These are phyloP conservation scores for Chlamydomonas applanata DNA, from an alignment of 139 green algal genomes.

Conservation along the genomic window DNA sequence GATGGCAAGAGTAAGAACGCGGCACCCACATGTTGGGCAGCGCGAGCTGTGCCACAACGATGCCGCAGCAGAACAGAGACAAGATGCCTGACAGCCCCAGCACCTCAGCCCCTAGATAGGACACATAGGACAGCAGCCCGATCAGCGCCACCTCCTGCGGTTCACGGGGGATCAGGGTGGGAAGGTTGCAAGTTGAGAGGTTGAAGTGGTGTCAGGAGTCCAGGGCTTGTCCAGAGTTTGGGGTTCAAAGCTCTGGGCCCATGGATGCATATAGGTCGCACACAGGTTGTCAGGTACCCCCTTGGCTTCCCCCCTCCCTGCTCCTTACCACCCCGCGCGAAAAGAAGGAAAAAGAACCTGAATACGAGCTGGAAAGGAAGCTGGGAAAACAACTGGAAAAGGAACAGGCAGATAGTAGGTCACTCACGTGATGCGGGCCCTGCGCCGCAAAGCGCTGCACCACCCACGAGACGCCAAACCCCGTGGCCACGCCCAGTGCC, in stretches of 20 bases:
- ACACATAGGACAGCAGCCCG: slow-evolving; percentile 71
- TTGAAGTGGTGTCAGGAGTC: not conserved
- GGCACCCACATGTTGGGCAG: slow-evolving; percentile 54
- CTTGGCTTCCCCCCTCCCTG: no score
- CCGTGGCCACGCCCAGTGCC: slow-evolving; percentile 26
- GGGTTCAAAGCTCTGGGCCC: no score
- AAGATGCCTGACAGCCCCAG: slow-evolving; percentile 80
- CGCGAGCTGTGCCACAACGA: slow-evolving; percentile 77
- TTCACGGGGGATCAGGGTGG: not conserved
- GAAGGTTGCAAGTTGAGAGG: not conserved
- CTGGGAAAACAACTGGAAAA: not conserved
- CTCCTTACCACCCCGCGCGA: no score
- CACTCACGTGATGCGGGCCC: slow-evolving; percentile 44
- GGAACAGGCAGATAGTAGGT: not conserved
- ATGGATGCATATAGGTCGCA: no score
- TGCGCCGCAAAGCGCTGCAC: slow-evolving; percentile 13
- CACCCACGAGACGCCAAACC: slow-evolving; percentile 33
- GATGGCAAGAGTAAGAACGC: no score
- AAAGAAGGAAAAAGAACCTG: no score
- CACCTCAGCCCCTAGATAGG: slow-evolving; percentile 77
- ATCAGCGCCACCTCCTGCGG: slow-evolving; percentile 63
- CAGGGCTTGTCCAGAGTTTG: not conserved
- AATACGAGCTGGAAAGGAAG: not conserved
- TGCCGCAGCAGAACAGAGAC: slow-evolving; percentile 81
- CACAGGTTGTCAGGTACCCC: no score